Evolutionary conservation across 1,284 basidiomycete genomes (phyloP).

Genomic region (Apiotrichum akiyoshidainum): DNA sequence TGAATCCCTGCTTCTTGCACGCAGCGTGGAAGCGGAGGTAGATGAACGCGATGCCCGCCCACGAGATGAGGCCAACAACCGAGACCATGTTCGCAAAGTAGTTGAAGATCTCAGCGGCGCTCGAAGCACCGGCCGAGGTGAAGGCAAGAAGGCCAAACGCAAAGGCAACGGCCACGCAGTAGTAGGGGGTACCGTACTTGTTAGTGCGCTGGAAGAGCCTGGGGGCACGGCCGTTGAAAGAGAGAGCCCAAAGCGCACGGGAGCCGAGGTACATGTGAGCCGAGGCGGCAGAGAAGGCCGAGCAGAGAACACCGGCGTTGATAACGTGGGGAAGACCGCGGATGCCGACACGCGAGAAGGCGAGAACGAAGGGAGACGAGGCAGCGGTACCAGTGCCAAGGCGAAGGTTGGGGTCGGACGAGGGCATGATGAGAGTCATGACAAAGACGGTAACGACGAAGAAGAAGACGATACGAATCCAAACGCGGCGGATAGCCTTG

Average conservation of each 20-base stretch:
- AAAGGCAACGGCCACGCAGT: conserved; percentile 58
- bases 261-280: conserved; percentile 53
- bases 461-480: conserved; percentile 67
- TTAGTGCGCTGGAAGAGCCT: conserved; percentile 29
- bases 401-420: conserved; percentile 59
- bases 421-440: conserved; percentile 74
- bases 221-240: conserved; percentile 36
- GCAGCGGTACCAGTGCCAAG: conserved; percentile 61
- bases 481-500: conserved; percentile 71
- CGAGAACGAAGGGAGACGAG: conserved; percentile 78
- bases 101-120: conserved; percentile 66
- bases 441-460: conserved; percentile 63
- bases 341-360: conserved; percentile 64
- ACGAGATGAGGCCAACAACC: conserved; percentile 60
- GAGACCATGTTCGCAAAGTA: conserved; percentile 69
- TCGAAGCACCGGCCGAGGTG: conserved; percentile 59
- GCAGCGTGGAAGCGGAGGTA: conserved; percentile 78
- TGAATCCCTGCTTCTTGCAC: conserved; percentile 64
- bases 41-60: conserved; percentile 76
- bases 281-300: conserved; percentile 57
- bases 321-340: conserved; percentile 64
- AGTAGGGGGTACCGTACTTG: conserved; percentile 30
- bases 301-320: conserved; percentile 61
- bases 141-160: conserved; percentile 61
- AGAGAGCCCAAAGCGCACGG: conserved; percentile 36